Percentiles rank a stretch among this genome's conserved stretches.
Evolutionary conservation across 2,329 filamentous ascomycete genomes (phyloP).

Genomic region (Atkinsonella hypoxylon): DNA sequence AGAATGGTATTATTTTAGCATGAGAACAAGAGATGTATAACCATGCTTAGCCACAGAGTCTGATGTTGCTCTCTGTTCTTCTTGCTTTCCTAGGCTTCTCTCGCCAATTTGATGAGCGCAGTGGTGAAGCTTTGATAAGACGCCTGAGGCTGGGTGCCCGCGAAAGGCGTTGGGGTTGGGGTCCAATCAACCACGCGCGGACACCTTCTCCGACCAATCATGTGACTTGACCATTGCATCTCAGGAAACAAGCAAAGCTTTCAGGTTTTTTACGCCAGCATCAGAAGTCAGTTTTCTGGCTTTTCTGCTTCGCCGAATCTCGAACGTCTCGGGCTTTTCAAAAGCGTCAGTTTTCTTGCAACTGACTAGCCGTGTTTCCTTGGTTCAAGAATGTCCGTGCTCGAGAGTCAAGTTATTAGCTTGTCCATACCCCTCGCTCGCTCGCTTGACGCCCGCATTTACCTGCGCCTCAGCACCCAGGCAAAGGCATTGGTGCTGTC

Average conservation of each 20-base stretch:
- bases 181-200: not conserved
- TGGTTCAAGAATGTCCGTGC: not conserved
- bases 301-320: not conserved
- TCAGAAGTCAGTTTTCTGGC: not conserved
- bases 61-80: too few species aligned
- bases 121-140: conserved; percentile 1
- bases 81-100: too few species aligned
- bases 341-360: not conserved
- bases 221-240: conserved; percentile 4
- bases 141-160: not conserved
- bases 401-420: conserved; percentile 1
- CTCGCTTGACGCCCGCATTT: conserved; percentile 48
- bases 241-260: not conserved
- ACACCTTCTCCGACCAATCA: conserved; percentile 8
- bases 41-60: too few species aligned
- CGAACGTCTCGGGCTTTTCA: not conserved
- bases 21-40: too few species aligned
- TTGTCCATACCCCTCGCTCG: conserved; percentile 49
- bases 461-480: conserved; percentile 46
- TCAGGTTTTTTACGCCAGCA: not conserved
- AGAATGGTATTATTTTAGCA: not conserved
- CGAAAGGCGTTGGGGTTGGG: not conserved
- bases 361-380: too few species aligned
- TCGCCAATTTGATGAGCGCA: not conserved
- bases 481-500: conserved; percentile 48